Conservation (phyloP, 768 basidiomycete genomes). For the Coprinopsis strossmayeri region DNA sequence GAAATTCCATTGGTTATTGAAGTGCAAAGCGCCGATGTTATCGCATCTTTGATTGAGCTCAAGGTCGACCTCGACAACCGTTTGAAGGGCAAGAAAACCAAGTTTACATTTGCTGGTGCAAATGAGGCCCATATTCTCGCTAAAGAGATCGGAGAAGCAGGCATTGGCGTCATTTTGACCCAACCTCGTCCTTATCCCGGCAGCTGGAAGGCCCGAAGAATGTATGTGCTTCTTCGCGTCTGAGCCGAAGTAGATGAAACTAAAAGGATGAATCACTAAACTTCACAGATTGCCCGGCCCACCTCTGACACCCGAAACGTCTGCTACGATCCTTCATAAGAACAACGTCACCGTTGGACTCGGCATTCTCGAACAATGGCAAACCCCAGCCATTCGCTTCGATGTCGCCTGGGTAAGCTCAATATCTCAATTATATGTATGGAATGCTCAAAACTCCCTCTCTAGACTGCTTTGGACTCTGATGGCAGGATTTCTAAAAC, state of each 20-base stretch:
- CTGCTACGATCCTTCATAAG: constrained; percentile 46
- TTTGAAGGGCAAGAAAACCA: constrained; percentile 20
- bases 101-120: constrained; percentile 49
- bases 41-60: constrained; percentile 56
- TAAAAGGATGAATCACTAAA: neutral
- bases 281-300: constrained; percentile 32
- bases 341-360: constrained; percentile 68
- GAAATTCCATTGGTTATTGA: constrained; percentile 53
- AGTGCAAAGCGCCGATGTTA: constrained; percentile 62
- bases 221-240: too few species aligned
- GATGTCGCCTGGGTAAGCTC: constrained; percentile 69
- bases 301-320: constrained; percentile 42
- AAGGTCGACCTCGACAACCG: constrained; percentile 54
- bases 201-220: constrained; percentile 57
- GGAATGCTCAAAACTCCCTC: too few species aligned
- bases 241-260: too few species aligned
- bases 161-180: constrained; percentile 63
- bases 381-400: constrained; percentile 62
- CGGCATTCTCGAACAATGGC: constrained; percentile 48
- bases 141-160: constrained; percentile 57
- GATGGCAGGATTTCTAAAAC: constrained; percentile 22
- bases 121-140: constrained; percentile 71
- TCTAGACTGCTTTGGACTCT: constrained; percentile 27
- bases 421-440: too few species aligned
- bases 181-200: constrained; percentile 65